These are phyloP conservation scores for Tetrastigma voinierianum DNA, from an alignment of 164 flowering plant genomes.

Conservation along the genomic window DNA sequence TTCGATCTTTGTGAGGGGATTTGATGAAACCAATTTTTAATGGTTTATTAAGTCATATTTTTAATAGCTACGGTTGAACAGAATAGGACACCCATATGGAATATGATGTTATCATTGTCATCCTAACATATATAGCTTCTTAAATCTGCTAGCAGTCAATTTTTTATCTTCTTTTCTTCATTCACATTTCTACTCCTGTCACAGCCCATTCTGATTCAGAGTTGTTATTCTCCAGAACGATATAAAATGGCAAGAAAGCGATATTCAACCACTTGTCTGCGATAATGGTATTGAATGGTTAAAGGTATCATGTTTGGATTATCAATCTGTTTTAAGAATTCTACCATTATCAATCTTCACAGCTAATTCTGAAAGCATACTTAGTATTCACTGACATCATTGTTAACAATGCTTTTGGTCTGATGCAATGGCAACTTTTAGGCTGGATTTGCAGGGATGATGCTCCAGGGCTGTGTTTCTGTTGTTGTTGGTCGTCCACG, in stretches of 20 bases:
- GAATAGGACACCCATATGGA: not conserved
- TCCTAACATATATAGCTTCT: not conserved
- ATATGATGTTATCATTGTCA: not conserved
- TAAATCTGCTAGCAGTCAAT: not conserved
- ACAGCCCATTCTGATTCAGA: not conserved
- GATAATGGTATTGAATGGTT: conserved; percentile 72
- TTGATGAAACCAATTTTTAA: too few species aligned
- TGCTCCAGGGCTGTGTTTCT: conserved; percentile 80
- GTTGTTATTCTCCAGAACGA: conserved; percentile 9
- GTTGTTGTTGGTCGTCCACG: conserved; percentile 70
- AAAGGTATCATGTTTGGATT: conserved; percentile 32
- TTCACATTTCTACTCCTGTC: not conserved
- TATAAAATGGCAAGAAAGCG: conserved; percentile 62
- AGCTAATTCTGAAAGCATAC: not conserved
- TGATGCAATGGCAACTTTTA: conserved; percentile 10
- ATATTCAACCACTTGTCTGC: conserved; percentile 63
- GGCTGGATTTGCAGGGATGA: conserved; percentile 90
- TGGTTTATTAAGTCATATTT: too few species aligned
- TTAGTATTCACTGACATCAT: not conserved
- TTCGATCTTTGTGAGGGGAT: too few species aligned
- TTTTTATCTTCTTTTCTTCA: not conserved
- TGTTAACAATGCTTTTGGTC: not conserved
- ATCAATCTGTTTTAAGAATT: not conserved
- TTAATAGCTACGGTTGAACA: too few species aligned
- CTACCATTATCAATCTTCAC: too few species aligned